Percentiles rank a stretch among this genome's conserved stretches.
Evolutionary conservation across 306 rosid genomes (phyloP).

Genomic region (Quillaja saponaria): DNA sequence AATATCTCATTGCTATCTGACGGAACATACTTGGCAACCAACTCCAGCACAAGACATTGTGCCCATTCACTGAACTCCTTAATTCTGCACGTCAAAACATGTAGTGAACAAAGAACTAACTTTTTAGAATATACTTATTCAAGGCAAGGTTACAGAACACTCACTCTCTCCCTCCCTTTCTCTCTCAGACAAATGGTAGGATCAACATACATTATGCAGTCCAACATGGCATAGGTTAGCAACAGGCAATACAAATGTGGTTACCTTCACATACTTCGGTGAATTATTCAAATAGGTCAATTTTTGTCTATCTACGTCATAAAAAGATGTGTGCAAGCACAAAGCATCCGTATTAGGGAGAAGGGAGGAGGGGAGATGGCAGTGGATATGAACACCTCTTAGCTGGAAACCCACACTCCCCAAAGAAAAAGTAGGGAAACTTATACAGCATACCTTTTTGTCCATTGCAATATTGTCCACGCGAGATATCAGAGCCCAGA

Average conservation of each 20-base stretch:
- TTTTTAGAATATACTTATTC: conserved; percentile 18
- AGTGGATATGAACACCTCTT: too few relatives aligned
- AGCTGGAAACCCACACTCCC: too few relatives aligned
- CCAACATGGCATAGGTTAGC: conserved; percentile 8
- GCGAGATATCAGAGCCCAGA: too few relatives aligned
- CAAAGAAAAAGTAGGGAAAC: too few relatives aligned
- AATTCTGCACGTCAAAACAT: conserved; percentile 61
- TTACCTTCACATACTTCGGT: conserved; percentile 14
- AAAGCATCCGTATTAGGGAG: too few relatives aligned
- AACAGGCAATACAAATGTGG: conserved; percentile 12
- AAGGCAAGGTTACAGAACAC: conserved; percentile 14
- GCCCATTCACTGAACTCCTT: conserved; percentile 98
- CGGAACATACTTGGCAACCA: conserved; percentile 87
- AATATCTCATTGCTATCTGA: conserved; percentile 82
- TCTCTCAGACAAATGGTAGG: conserved; percentile 21
- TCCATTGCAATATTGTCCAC: too few relatives aligned
- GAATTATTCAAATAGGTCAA: conserved; percentile 20
- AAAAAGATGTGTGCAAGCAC: conserved; percentile 3
- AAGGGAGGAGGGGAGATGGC: too few relatives aligned
- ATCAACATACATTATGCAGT: conserved; percentile 23
- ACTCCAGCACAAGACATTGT: conserved; percentile 86
- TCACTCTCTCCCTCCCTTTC: not conserved
- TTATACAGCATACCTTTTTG: too few relatives aligned
- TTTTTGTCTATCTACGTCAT: conserved; percentile 17
- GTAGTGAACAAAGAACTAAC: conserved; percentile 26